These are phyloP conservation scores for Lasiodiplodia citricola DNA, from an alignment of 2,329 filamentous ascomycete species.

Conservation along the genomic window DNA sequence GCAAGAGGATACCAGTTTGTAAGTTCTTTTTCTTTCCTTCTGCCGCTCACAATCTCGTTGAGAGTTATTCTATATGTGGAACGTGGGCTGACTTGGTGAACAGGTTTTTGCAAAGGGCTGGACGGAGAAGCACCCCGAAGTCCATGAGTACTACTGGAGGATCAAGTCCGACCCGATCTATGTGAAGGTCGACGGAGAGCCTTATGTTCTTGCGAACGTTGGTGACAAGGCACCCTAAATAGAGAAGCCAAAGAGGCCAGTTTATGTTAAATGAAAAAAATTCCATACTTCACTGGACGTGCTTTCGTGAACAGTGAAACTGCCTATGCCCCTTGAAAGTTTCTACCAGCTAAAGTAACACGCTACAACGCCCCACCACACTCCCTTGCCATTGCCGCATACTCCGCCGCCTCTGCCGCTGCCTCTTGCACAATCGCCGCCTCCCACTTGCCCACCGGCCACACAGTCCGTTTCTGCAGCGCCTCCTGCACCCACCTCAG, in stretches of 20 bases:
- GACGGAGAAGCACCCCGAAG: neutral
- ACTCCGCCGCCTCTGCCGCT: neutral
- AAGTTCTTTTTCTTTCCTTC: neutral
- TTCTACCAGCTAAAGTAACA: no score
- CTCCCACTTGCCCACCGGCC: neutral
- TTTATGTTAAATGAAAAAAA: no score
- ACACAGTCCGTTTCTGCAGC: neutral
- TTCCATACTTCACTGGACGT: neutral
- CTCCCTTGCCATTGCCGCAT: neutral
- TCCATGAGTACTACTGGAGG: conserved; percentile 9
- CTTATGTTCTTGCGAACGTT: neutral
- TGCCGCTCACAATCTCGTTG: neutral
- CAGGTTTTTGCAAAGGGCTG: neutral
- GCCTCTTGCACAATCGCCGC: conserved; percentile 11
- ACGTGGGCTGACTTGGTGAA: neutral
- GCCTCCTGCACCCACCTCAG: neutral
- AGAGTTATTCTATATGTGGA: neutral
- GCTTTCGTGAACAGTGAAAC: no score
- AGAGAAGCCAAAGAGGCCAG: neutral
- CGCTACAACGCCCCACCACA: neutral
- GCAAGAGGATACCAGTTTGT: conserved; percentile 3
- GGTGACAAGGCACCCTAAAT: neutral
- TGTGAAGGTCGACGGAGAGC: neutral
- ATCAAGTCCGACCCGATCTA: neutral
- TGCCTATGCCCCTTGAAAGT: neutral